Conservation (phyloP, 1,284 basidiomycete species). For the Malassezia equina region DNA sequence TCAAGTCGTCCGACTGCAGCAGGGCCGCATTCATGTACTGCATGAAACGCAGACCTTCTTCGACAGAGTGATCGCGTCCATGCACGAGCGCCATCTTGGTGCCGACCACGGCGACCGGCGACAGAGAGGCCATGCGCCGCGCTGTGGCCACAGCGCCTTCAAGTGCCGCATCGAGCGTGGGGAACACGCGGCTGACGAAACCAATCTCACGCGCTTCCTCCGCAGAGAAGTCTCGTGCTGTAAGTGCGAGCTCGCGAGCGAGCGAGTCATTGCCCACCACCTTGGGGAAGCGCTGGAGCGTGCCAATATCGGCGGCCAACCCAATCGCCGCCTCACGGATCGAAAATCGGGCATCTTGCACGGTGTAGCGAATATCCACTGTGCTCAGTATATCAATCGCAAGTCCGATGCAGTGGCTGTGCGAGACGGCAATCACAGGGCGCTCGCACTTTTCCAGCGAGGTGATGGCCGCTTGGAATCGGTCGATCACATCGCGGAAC, state of each 20-base stretch:
- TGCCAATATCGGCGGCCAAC: slow-evolving; percentile 79
- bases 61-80: slow-evolving; percentile 65
- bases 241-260: slow-evolving; percentile 69
- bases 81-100: slow-evolving; percentile 70
- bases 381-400: slow-evolving; percentile 64
- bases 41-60: slow-evolving; percentile 69
- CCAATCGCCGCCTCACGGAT: slow-evolving; percentile 87
- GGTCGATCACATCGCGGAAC: slow-evolving; percentile 35
- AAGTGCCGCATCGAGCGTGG: slow-evolving; percentile 56
- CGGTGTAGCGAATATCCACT: slow-evolving; percentile 70
- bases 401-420: slow-evolving; percentile 67
- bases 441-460: slow-evolving; percentile 58
- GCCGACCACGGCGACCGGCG: slow-evolving; percentile 67
- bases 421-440: slow-evolving; percentile 74
- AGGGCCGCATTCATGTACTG: slow-evolving; percentile 65
- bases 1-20: slow-evolving; percentile 60
- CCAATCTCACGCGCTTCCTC: slow-evolving; percentile 65
- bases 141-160: slow-evolving; percentile 60
- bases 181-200: slow-evolving; percentile 64
- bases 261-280: slow-evolving; percentile 68
- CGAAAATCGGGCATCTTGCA: slow-evolving; percentile 58
- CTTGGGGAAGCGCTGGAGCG: slow-evolving; percentile 73
- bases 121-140: slow-evolving; percentile 62
- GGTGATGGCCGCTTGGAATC: slow-evolving; percentile 43
- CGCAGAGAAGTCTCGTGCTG: slow-evolving; percentile 63